Evolutionary conservation across 2,329 filamentous ascomycete genomes (phyloP).

Genomic region (Curvularia hawaiiensis): DNA sequence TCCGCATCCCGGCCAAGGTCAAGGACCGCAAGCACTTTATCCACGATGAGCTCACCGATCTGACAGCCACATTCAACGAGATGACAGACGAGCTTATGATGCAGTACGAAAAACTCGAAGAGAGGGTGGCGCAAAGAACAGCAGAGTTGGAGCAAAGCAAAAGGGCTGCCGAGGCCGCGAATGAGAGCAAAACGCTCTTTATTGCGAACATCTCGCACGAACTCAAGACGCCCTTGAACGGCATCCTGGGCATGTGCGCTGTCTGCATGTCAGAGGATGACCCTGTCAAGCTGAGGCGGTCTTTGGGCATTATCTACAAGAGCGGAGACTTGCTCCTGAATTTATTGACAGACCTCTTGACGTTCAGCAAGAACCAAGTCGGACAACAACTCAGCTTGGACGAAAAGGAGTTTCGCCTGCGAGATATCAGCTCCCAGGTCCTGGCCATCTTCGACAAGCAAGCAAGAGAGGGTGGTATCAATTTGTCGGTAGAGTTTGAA

Average conservation of each 20-base stretch:
- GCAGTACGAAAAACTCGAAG: conserved; percentile 83
- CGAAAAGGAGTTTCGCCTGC: conserved; percentile 81
- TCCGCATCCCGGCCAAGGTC: conserved; percentile 86
- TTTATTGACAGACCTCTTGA: conserved; percentile 84
- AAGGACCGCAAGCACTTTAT: conserved; percentile 74
- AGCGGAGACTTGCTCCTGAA: conserved; percentile 84
- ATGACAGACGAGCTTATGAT: conserved; percentile 91
- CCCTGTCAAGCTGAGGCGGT: conserved; percentile 76
- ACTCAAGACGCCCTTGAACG: conserved; percentile 92
- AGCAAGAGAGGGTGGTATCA: conserved; percentile 77
- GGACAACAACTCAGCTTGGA: conserved; percentile 82
- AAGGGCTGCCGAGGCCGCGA: conserved; percentile 90
- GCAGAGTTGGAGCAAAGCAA: conserved; percentile 87
- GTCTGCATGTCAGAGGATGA: conserved; percentile 94
- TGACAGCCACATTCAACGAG: conserved; percentile 85
- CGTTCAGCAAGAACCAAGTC: conserved; percentile 94
- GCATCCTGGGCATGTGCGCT: conserved; percentile 91
- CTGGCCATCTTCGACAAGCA: conserved; percentile 89
- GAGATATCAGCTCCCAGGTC: conserved; percentile 83
- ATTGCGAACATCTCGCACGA: conserved; percentile 92
- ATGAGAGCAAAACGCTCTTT: conserved; percentile 96
- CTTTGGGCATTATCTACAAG: conserved; percentile 86
- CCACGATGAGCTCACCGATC: conserved; percentile 82
- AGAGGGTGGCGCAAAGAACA: conserved; percentile 82
- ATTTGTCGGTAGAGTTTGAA: conserved; percentile 74